These are phyloP conservation scores for Pyrus hybrid DNA, from an alignment of 331 rosid species.

Conservation along the genomic window DNA sequence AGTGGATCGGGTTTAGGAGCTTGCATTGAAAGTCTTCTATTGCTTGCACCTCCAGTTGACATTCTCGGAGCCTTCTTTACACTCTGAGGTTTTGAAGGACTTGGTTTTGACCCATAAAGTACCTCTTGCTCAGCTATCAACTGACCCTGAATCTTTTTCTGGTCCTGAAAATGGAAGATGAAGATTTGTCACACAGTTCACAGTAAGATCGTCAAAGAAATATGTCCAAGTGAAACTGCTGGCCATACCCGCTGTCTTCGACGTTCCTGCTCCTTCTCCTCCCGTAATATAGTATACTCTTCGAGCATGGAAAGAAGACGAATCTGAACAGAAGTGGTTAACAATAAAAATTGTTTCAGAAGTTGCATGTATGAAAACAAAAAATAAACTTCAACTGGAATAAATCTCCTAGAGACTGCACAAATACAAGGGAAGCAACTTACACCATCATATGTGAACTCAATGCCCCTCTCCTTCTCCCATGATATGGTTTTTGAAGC, in stretches of 20 bases:
- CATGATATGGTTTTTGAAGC: slow-evolving; percentile 70
- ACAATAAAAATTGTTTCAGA: slow-evolving; percentile 12
- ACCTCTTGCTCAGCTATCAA: slow-evolving; percentile 84
- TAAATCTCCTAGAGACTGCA: slow-evolving; percentile 1
- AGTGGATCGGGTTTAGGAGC: slow-evolving; percentile 61
- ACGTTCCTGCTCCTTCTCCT: slow-evolving; percentile 88
- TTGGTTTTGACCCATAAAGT: slow-evolving; percentile 87
- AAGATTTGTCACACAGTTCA: background rate
- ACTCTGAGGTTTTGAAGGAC: slow-evolving; percentile 71
- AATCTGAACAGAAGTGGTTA: slow-evolving; percentile 29
- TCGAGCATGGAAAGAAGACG: slow-evolving; percentile 80
- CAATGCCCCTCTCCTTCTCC: slow-evolving; percentile 81
- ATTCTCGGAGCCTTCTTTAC: slow-evolving; percentile 61
- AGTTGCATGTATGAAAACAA: background rate
- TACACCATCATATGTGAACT: slow-evolving; percentile 81
- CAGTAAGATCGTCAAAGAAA: background rate
- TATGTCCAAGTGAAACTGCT: slow-evolving; percentile 1
- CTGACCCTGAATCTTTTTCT: slow-evolving; percentile 93
- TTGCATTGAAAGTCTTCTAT: slow-evolving; percentile 65
- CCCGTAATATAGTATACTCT: slow-evolving; percentile 54
- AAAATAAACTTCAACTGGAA: background rate
- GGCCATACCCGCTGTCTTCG: slow-evolving; percentile 75
- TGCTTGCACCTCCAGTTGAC: slow-evolving; percentile 59
- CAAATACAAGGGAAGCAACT: slow-evolving; percentile 31
- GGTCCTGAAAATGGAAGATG: slow-evolving; percentile 45